Percentiles rank a stretch among this genome's conserved stretches.
Conservation (phyloP, 768 basidiomycete genomes). For the Lactarius quietus region DNA sequence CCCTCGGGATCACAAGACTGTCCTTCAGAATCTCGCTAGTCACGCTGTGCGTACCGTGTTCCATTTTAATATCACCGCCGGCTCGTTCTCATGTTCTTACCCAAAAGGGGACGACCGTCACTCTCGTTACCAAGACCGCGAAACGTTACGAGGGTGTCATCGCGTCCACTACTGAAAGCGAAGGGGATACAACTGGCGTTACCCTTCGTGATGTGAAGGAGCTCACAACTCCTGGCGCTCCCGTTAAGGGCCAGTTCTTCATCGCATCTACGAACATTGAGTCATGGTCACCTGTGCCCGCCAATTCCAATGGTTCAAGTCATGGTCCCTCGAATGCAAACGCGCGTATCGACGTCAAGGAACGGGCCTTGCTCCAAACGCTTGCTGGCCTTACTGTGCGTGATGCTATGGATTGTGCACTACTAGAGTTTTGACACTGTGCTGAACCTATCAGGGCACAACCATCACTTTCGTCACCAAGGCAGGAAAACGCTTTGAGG, state of each 20-base stretch:
- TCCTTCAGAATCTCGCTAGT: constrained; percentile 55
- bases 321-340: constrained; percentile 25
- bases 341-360: constrained; percentile 42
- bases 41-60: constrained; percentile 49
- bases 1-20: constrained; percentile 39
- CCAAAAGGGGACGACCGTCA: constrained; percentile 67
- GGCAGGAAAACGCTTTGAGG: constrained; percentile 69
- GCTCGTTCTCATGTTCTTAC: constrained; percentile 1
- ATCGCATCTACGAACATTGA: constrained; percentile 73
- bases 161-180: constrained; percentile 47
- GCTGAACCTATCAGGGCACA: constrained; percentile 51
- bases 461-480: constrained; percentile 75
- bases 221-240: constrained; percentile 55
- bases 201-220: constrained; percentile 78
- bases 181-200: constrained; percentile 72
- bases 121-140: constrained; percentile 63
- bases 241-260: constrained; percentile 66
- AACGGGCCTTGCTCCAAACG: constrained; percentile 59
- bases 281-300: constrained; percentile 44
- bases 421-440: constrained; percentile 21
- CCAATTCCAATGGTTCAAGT: constrained; percentile 42
- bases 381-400: constrained; percentile 70
- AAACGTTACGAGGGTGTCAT: constrained; percentile 74
- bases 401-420: constrained; percentile 27
- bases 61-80: neutral